Conservation (phyloP, 345 rosid species). For the Gossypium rotundifolium region DNA sequence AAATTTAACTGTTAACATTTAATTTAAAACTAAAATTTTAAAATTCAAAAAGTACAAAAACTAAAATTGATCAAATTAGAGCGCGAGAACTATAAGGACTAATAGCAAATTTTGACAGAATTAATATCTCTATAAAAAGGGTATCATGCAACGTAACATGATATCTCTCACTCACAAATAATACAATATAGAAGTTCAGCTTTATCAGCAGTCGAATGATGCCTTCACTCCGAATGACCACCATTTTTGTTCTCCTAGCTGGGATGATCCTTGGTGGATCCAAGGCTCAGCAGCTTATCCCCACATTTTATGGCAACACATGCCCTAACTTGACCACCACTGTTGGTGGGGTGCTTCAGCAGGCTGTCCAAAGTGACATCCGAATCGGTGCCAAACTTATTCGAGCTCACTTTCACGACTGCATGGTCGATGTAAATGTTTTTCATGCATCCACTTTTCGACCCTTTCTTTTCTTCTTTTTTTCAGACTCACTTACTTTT, state of each 20-base stretch:
- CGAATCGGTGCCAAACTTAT: conserved; percentile 20
- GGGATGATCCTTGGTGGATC: conserved; percentile 4
- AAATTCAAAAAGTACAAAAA: too few species aligned
- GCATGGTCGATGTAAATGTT: conserved; percentile 29
- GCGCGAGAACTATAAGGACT: too few species aligned
- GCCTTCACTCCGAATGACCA: background rate
- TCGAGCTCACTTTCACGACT: conserved; percentile 30
- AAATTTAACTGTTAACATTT: too few species aligned
- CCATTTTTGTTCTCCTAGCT: background rate
- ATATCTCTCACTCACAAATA: background rate
- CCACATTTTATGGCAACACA: conserved; percentile 20
- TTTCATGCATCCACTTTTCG: background rate
- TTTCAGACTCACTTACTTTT: background rate
- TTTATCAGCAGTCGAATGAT: background rate
- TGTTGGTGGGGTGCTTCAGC: conserved; percentile 11
- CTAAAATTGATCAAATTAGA: too few species aligned
- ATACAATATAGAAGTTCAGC: background rate
- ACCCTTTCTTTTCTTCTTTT: background rate
- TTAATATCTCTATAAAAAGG: background rate
- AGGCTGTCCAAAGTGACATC: conserved; percentile 10
- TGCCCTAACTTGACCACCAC: conserved; percentile 17
- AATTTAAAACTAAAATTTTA: too few species aligned
- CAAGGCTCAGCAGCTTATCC: conserved; percentile 9
- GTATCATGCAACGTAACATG: background rate
- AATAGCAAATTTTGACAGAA: too few species aligned